Conservation (phyloP, 2,329 filamentous ascomycete species). For the Paraconiothyrium sp. region DNA sequence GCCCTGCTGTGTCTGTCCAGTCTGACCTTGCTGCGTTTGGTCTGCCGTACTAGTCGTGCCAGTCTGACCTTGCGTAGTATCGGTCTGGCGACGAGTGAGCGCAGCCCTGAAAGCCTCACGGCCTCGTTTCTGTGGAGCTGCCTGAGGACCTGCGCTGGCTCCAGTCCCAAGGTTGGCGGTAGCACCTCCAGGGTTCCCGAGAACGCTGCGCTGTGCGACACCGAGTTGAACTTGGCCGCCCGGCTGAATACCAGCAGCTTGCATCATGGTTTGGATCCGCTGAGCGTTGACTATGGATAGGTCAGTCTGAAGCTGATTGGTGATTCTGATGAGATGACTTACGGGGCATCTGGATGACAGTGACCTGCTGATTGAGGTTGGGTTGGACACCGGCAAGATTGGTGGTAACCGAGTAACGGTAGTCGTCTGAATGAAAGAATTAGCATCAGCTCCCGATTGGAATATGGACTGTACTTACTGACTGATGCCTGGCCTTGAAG, state of each 20-base stretch:
- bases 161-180: conserved; percentile 37
- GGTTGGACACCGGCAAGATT: conserved; percentile 47
- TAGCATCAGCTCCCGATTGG: not conserved
- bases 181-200: conserved; percentile 49
- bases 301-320: conserved; percentile 21
- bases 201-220: conserved; percentile 49
- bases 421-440: conserved; percentile 37
- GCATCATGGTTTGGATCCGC: conserved; percentile 49
- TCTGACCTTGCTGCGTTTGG: not conserved
- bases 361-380: conserved; percentile 47
- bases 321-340: conserved; percentile 20
- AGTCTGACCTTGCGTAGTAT: conserved; percentile 13
- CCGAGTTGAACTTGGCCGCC: conserved; percentile 44
- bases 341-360: conserved; percentile 50
- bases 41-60: not conserved
- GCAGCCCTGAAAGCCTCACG: conserved; percentile 37
- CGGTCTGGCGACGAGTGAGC: conserved; percentile 32
- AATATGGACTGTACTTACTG: conserved; percentile 31
- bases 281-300: conserved; percentile 42
- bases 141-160: conserved; percentile 20
- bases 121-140: conserved; percentile 28
- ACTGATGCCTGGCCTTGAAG: conserved; percentile 41
- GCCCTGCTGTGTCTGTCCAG: not conserved
- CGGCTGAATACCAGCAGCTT: conserved; percentile 41
- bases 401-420: conserved; percentile 46